Evolutionary conservation across 495 filamentous ascomycete species (phyloP), one percentile per base, ranked within the genome.

Genomic region (Trichoderma orchidacearum): DNA sequence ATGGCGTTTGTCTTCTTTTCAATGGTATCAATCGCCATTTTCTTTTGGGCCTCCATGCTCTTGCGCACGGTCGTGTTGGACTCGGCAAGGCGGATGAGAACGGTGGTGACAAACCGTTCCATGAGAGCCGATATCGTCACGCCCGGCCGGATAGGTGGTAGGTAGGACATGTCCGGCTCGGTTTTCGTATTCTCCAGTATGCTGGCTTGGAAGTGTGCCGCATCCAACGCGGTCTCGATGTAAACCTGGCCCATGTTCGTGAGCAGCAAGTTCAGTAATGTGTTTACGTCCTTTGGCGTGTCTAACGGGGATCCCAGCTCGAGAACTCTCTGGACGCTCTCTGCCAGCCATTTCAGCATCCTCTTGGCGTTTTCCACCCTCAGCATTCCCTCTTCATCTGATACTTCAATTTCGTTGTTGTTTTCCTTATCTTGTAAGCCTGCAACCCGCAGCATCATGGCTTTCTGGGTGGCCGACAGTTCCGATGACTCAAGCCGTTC

Each of bases 301-400:
- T 97, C 94, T 59, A 78, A 87, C 45, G 81, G 82, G 23, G 86
- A 85, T 31, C 85, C 87, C 38, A 99, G 76, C 65, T 99, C 94
- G 30, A 99, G 76, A 0, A 88, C 87, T 59, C 94, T 76, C n/a
- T 92, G 87, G 53, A 99, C 91, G 55, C 86, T 90, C 71, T 99
- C 94, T 29, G 94, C 93, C 28, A 99, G 76, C 94, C 94, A 99
- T 62, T 87, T 95, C 30, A 99, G 78, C 90, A 99, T 97, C 51
- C 93, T 80, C 69, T 97, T 97, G 23, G 90, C 85, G 64, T 84
- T 87, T n/a, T 84, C 76, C 13, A 96, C 79, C 58, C 82, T 90
- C 4, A 95, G 77, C 56, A 82, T 71, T 30, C 94, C 94, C 60
- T 99, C 90, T 62, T 87, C 81, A 57, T 97, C 93, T 0, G 85